Percentiles rank a stretch among this genome's conserved stretches.
phyloP scores from a whole-genome alignment of 208 protist species.

The Polymyxa betae region DNA sequence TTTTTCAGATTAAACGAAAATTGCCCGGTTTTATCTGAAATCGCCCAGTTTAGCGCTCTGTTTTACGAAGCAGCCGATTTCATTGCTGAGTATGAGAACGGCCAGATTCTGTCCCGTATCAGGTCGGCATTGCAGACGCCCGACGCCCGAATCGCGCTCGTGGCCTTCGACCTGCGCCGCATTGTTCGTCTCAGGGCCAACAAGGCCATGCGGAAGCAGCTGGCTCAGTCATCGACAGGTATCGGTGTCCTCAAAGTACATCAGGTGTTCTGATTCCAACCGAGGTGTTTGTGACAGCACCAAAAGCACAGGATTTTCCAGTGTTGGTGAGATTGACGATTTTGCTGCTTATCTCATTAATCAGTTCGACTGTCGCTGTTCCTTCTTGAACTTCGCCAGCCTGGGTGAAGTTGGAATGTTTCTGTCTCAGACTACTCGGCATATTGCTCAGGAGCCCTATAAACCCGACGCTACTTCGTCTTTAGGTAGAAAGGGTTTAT shows the following conservation, averaged over 20 bases:
- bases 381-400: conserved; percentile 20
- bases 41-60: background rate
- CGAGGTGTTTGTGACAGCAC: background rate
- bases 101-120: background rate
- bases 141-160: background rate
- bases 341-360: background rate
- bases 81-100: background rate
- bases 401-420: conserved; percentile 5
- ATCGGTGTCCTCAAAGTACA: background rate
- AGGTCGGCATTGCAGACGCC: background rate
- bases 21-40: background rate
- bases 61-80: background rate
- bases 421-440: background rate
- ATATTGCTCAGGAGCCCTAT: conserved; percentile 13
- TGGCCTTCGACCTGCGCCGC: background rate
- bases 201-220: background rate
- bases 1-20: background rate
- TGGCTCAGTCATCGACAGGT: background rate
- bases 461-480: background rate
- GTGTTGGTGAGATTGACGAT: background rate
- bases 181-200: background rate
- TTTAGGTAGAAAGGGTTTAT: background rate
- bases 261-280: background rate
- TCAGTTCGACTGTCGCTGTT: background rate
- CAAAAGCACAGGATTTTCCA: background rate